phyloP scores from a whole-genome alignment of 1,284 basidiomycete species.

The Ustilago curta region DNA sequence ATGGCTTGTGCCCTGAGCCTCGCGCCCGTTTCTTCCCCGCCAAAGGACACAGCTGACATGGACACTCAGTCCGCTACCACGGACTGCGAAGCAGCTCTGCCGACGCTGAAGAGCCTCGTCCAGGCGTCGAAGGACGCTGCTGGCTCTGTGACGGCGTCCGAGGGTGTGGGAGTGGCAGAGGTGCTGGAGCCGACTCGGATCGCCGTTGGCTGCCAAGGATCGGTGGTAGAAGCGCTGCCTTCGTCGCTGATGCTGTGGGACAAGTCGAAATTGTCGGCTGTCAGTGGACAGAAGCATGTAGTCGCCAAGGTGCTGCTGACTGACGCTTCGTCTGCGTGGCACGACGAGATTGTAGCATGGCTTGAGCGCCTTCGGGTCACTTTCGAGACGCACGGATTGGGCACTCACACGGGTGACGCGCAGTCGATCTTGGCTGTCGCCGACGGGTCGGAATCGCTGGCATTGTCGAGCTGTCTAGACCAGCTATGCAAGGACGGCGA shows the following conservation, averaged over 20 bases:
- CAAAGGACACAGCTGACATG: neutral
- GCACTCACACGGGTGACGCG: constrained; percentile 35
- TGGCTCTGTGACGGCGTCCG: neutral
- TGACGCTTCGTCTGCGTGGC: constrained; percentile 39
- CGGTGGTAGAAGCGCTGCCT: constrained; percentile 45
- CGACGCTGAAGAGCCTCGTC: constrained; percentile 21
- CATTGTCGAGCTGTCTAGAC: constrained; percentile 45
- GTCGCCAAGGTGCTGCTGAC: constrained; percentile 53
- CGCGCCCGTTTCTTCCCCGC: neutral
- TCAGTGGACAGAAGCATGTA: constrained; percentile 54
- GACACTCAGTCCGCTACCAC: neutral
- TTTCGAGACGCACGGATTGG: constrained; percentile 51
- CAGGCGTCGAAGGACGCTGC: neutral
- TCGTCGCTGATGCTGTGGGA: constrained; percentile 62
- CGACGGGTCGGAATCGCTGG: constrained; percentile 29
- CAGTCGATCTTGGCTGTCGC: constrained; percentile 39
- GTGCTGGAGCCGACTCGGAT: constrained; percentile 54
- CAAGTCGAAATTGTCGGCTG: constrained; percentile 58
- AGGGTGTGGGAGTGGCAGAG: constrained; percentile 8
- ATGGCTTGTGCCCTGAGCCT: constrained; percentile 31
- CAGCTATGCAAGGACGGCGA: constrained; percentile 33
- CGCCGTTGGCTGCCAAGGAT: constrained; percentile 55
- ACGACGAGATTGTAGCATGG: constrained; percentile 50
- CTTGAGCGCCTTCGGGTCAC: constrained; percentile 38
- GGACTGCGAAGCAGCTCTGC: neutral